Evolutionary conservation across 768 basidiomycete species (phyloP).

Genomic region (Trametes sanguinea): DNA sequence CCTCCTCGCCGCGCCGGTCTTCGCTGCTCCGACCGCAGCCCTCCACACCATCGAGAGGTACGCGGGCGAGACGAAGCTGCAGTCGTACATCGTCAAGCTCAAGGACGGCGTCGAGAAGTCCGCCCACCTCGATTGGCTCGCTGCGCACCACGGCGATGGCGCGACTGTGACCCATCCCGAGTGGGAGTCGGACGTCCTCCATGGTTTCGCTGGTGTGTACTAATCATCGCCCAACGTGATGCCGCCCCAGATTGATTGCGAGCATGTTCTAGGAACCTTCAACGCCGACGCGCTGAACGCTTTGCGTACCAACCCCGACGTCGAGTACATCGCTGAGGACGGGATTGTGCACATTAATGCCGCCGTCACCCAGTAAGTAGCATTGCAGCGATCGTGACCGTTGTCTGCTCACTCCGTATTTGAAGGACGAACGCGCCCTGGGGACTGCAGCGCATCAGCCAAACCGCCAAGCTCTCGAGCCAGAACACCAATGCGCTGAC

Average conservation of each 20-base stretch:
- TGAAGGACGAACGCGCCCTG: constrained; percentile 28
- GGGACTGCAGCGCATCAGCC: constrained; percentile 27
- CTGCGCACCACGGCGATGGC: constrained; percentile 6
- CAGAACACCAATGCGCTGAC: constrained; percentile 14
- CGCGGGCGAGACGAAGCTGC: constrained; percentile 16
- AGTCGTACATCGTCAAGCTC: constrained; percentile 29
- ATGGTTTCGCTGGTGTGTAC: constrained; percentile 28
- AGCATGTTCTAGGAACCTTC: constrained; percentile 17
- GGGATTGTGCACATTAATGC: constrained; percentile 18
- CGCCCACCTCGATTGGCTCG: constrained; percentile 21
- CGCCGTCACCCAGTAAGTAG: constrained; percentile 18
- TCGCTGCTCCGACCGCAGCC: constrained; percentile 3
- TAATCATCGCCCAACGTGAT: not conserved
- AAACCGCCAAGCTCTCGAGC: constrained; percentile 12
- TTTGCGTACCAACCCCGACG: constrained; percentile 24
- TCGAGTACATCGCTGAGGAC: constrained; percentile 28
- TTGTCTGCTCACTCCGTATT: not conserved
- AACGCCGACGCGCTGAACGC: constrained; percentile 18
- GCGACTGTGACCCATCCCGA: constrained; percentile 24
- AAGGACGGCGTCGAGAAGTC: constrained; percentile 24
- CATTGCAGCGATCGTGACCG: not conserved
- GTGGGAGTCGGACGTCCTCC: constrained; percentile 22
- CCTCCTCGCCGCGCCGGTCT: constrained; percentile 5
- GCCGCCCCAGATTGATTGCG: not conserved
- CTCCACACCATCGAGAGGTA: constrained; percentile 13